Conservation (phyloP, 2,329 filamentous ascomycete species). For the Hortaea werneckii region DNA sequence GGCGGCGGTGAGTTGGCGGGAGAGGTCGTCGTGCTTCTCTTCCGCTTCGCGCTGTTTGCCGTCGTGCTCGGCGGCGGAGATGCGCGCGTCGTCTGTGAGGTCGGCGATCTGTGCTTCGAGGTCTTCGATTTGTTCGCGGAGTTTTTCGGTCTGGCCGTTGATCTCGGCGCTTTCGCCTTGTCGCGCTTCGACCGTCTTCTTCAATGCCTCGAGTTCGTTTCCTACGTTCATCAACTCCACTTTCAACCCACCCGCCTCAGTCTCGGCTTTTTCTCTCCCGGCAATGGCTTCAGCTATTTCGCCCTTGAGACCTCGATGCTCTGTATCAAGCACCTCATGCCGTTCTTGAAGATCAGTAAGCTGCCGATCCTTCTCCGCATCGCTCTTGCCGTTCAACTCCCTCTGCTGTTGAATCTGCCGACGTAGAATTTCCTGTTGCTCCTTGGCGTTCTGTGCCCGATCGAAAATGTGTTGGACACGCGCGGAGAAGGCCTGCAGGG, state of each 20-base stretch:
- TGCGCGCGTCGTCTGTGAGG: constrained; percentile 24
- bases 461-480: constrained; percentile 71
- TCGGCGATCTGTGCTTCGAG: constrained; percentile 22
- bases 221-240: constrained; percentile 34
- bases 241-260: constrained; percentile 19
- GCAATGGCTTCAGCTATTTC: constrained; percentile 22
- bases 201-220: constrained; percentile 24
- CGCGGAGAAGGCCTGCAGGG: constrained; percentile 62
- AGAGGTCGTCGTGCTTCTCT: constrained; percentile 5
- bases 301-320: constrained; percentile 13
- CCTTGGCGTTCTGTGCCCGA: constrained; percentile 66
- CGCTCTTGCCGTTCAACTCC: constrained; percentile 80
- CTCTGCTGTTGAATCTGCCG: constrained; percentile 93
- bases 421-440: constrained; percentile 81
- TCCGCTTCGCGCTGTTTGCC: constrained; percentile 16
- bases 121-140: constrained; percentile 19
- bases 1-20: constrained; percentile 11
- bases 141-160: constrained; percentile 12
- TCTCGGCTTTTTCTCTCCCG: constrained; percentile 17
- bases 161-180: constrained; percentile 21
- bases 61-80: constrained; percentile 26
- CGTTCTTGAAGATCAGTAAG: constrained; percentile 19
- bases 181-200: constrained; percentile 18
- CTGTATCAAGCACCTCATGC: constrained; percentile 17
- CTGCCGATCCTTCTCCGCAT: constrained; percentile 42